A percentile compares a stretch with the other conserved stretches of the same genome.
phyloP scores from a whole-genome alignment of 129 eudicot genomes.

The Scalesia atractyloides region DNA sequence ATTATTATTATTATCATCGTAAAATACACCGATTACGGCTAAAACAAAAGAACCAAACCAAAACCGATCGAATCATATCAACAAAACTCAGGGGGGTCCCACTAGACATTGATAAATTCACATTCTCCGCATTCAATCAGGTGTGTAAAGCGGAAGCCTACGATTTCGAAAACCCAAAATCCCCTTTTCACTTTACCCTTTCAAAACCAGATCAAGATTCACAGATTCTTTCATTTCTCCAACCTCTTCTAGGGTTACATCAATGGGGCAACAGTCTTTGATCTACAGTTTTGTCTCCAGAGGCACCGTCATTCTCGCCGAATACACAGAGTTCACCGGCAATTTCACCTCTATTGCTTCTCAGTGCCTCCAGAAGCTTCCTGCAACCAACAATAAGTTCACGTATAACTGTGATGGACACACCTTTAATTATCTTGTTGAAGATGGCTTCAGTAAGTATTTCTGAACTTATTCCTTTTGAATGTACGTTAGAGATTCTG shows the following conservation, averaged over 20 bases:
- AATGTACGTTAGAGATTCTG: not conserved
- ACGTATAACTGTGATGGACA: conserved; percentile 55
- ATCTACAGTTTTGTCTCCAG: conserved; percentile 53
- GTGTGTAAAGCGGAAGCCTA: conserved; percentile 7
- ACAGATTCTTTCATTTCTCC: too few relatives aligned
- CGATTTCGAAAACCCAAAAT: conserved; percentile 28
- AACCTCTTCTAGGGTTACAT: not conserved
- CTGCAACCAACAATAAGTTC: conserved; percentile 45
- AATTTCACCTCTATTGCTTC: conserved; percentile 50
- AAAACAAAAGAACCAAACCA: too few relatives aligned
- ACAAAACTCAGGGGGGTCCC: too few relatives aligned
- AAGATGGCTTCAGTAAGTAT: conserved; percentile 50
- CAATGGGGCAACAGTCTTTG: conserved; percentile 46
- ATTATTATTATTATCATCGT: too few relatives aligned
- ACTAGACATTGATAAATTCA: too few relatives aligned
- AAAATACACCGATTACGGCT: too few relatives aligned
- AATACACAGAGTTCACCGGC: conserved; percentile 53
- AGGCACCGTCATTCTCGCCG: conserved; percentile 48
- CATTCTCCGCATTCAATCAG: too few relatives aligned
- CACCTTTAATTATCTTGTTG: conserved; percentile 56
- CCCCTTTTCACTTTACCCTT: not conserved
- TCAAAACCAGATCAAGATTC: too few relatives aligned
- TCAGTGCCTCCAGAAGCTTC: conserved; percentile 60
- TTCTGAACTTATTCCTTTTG: not conserved
- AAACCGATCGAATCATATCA: too few relatives aligned